phyloP scores from a whole-genome alignment of 495 filamentous ascomycete genomes.

The Penicillium bialowiezense region DNA sequence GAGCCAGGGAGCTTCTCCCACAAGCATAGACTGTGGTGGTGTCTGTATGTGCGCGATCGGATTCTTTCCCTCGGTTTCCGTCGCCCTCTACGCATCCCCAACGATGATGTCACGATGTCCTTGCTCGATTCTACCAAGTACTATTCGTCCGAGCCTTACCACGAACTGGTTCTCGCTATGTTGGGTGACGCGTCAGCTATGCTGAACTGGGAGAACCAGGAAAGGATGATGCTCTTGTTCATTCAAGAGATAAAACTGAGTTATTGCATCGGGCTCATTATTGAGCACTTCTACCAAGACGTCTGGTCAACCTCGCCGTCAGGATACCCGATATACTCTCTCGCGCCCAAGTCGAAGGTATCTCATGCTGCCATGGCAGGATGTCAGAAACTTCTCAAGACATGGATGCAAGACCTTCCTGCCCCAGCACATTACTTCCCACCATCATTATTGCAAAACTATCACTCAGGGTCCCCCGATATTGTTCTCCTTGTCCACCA shows the following conservation, averaged over 20 bases:
- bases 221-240: constrained; percentile 8
- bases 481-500: constrained; percentile 3
- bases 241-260: constrained; percentile 5
- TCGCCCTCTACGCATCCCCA: constrained; percentile 1
- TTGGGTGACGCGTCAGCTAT: constrained; percentile 4
- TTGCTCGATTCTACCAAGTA: constrained; percentile 4
- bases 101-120: constrained; percentile 5
- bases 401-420: constrained; percentile 7
- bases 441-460: neutral
- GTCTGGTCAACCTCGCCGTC: constrained; percentile 1
- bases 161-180: neutral
- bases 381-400: constrained; percentile 6
- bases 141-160: constrained; percentile 7
- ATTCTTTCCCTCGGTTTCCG: constrained; percentile 8
- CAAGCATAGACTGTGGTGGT: constrained; percentile 9
- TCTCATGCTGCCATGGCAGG: neutral
- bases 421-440: constrained; percentile 4
- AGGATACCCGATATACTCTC: neutral
- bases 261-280: constrained; percentile 1
- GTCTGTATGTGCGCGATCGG: constrained; percentile 8
- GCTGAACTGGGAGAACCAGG: constrained; percentile 9
- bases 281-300: constrained; percentile 1
- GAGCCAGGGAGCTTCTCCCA: constrained; percentile 7
- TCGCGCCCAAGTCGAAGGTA: neutral
- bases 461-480: neutral